phyloP scores from a whole-genome alignment of 345 rosid species.

The Fremontodendron californicum region DNA sequence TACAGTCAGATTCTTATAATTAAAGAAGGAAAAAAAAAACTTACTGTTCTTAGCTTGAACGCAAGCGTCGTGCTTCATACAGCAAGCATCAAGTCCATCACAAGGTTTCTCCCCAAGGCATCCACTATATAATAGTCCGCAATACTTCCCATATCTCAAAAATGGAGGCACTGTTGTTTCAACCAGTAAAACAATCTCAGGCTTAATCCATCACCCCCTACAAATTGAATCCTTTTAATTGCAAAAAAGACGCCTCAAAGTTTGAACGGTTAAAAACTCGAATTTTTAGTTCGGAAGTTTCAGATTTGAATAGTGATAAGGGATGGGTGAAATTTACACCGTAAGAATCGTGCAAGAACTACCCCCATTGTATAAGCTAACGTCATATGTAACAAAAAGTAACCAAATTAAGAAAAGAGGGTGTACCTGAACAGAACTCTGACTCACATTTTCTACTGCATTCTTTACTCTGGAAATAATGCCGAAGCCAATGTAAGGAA shows the following conservation, averaged over 20 bases:
- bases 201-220: neutral
- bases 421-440: slow-evolving; percentile 74
- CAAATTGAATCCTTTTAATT: neutral
- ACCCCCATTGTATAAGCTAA: neutral
- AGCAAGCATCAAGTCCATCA: slow-evolving; percentile 88
- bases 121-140: slow-evolving; percentile 82
- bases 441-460: slow-evolving; percentile 92
- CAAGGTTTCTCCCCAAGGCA: slow-evolving; percentile 93
- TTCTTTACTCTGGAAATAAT: slow-evolving; percentile 48
- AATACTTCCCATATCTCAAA: slow-evolving; percentile 87
- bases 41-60: slow-evolving; percentile 74
- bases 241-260: neutral
- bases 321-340: neutral
- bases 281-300: neutral
- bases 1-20: neutral
- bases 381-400: neutral
- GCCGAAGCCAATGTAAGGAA: neutral
- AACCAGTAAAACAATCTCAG: neutral
- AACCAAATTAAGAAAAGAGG: neutral
- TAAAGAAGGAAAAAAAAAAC: no score
- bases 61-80: slow-evolving; percentile 93
- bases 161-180: slow-evolving; percentile 68
- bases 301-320: neutral
- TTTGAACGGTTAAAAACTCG: neutral
- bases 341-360: neutral